Evolutionary conservation across 2,329 filamentous ascomycete species (phyloP).

Genomic region (Onygena corvina): DNA sequence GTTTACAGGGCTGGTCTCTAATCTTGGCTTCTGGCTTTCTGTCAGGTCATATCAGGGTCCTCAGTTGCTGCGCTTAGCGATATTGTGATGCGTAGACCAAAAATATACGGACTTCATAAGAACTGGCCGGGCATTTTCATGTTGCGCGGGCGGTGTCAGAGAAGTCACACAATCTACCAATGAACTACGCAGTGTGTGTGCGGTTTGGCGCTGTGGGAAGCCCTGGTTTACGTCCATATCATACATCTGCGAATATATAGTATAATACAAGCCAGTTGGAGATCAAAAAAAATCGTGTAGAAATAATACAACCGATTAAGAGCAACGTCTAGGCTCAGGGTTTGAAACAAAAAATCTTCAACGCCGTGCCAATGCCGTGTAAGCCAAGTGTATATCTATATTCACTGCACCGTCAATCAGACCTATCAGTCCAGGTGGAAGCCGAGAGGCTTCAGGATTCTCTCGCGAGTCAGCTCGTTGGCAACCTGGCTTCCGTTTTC

Average conservation of each 20-base stretch:
- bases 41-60: slow-evolving; percentile 44
- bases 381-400: slow-evolving; percentile 8
- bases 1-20: slow-evolving; percentile 34
- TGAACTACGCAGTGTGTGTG: slow-evolving; percentile 1
- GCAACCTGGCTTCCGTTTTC: slow-evolving; percentile 73
- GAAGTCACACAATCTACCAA: slow-evolving; percentile 53
- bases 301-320: slow-evolving; percentile 7
- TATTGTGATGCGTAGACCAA: slow-evolving; percentile 49
- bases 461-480: slow-evolving; percentile 60
- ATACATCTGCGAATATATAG: slow-evolving; percentile 7
- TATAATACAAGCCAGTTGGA: slow-evolving; percentile 8
- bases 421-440: slow-evolving; percentile 23
- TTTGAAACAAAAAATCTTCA: slow-evolving; percentile 7
- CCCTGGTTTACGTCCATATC: not conserved
- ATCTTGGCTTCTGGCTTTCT: slow-evolving; percentile 51
- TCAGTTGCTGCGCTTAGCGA: slow-evolving; percentile 54
- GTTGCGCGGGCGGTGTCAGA: slow-evolving; percentile 79
- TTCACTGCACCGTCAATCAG: slow-evolving; percentile 15
- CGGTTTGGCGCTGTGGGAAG: not conserved
- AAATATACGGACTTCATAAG: slow-evolving; percentile 52
- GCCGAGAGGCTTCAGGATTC: slow-evolving; percentile 50
- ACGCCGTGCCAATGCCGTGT: slow-evolving; percentile 16
- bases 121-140: slow-evolving; percentile 53
- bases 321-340: not conserved
- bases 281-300: not conserved